These are phyloP conservation scores for Phialocephala sp. DNA, from an alignment of 2,329 filamentous ascomycete genomes.

Conservation along the genomic window DNA sequence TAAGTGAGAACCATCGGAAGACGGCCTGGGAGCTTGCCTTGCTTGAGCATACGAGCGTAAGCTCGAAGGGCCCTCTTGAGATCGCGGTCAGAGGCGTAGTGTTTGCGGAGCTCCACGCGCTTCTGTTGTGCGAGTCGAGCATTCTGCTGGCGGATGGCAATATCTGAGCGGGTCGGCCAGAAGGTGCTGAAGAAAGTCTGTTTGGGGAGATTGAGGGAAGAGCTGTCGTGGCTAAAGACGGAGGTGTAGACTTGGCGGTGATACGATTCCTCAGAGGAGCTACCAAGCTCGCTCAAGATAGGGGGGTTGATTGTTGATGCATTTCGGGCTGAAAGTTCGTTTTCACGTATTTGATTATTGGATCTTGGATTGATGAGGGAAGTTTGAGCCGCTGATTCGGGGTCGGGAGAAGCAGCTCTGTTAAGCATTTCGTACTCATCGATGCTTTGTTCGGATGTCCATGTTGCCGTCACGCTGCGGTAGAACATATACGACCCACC, in stretches of 20 bases:
- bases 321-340: not conserved
- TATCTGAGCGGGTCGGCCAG: slow-evolving; percentile 14
- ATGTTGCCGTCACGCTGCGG: slow-evolving; percentile 13
- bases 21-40: slow-evolving; percentile 6
- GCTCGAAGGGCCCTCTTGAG: slow-evolving; percentile 3
- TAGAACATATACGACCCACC: slow-evolving; percentile 18
- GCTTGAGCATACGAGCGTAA: slow-evolving; percentile 5
- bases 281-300: slow-evolving; percentile 6
- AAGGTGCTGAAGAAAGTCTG: slow-evolving; percentile 11
- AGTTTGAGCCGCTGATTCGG: not conserved
- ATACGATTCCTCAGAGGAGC: slow-evolving; percentile 3
- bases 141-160: slow-evolving; percentile 8
- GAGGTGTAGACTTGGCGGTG: slow-evolving; percentile 15
- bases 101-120: slow-evolving; percentile 8
- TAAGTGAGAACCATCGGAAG: not conserved
- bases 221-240: slow-evolving; percentile 10
- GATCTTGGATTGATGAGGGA: slow-evolving; percentile 7
- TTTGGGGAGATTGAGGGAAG: not conserved
- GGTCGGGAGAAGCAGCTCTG: slow-evolving; percentile 11
- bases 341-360: not conserved
- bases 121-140: slow-evolving; percentile 9
- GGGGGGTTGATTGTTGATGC: slow-evolving; percentile 2
- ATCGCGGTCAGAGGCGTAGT: slow-evolving; percentile 15
- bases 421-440: slow-evolving; percentile 12
- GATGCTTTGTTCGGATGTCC: slow-evolving; percentile 4